These are phyloP conservation scores for Lactarius tabidus DNA, from an alignment of 768 basidiomycete genomes.

Conservation along the genomic window DNA sequence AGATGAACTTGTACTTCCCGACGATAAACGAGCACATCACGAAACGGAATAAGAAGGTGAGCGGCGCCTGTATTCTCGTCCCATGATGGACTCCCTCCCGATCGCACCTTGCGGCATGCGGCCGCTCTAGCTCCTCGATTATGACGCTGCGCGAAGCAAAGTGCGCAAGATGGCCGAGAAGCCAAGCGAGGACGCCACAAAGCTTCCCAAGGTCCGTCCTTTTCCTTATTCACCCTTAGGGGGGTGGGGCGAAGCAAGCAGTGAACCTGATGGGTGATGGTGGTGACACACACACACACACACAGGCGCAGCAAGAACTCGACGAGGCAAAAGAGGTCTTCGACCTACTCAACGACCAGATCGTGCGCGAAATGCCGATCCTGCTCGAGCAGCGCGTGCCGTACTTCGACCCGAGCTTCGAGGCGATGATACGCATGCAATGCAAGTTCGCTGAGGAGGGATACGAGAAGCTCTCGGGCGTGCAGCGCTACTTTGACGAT, in stretches of 20 bases:
- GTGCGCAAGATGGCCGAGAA: conserved; percentile 88
- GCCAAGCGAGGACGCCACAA: conserved; percentile 88
- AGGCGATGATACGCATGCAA: conserved; percentile 98
- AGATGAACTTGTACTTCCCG: conserved; percentile 95
- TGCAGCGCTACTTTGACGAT: conserved; percentile 90
- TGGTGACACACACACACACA: too few species aligned
- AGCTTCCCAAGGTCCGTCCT: conserved; percentile 69
- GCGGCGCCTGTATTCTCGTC: neutral
- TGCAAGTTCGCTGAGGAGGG: conserved; percentile 97
- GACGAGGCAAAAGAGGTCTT: conserved; percentile 95
- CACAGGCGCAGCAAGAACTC: conserved; percentile 88
- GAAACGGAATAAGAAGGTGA: conserved; percentile 95
- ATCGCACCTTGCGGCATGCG: conserved; percentile 13
- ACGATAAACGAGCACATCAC: conserved; percentile 88
- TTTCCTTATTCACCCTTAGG: neutral
- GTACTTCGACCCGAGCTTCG: conserved; percentile 97
- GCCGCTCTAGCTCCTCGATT: conserved; percentile 78
- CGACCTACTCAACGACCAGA: conserved; percentile 87
- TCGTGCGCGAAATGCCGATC: conserved; percentile 87
- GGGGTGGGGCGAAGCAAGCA: too few species aligned
- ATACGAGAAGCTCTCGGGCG: conserved; percentile 93
- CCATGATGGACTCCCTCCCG: conserved; percentile 10
- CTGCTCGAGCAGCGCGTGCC: conserved; percentile 93
- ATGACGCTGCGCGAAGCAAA: conserved; percentile 87
- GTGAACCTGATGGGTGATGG: too few species aligned